Percentiles rank a stretch among this genome's conserved stretches.
Evolutionary conservation across 345 rosid genomes (phyloP).

Genomic region (Toxicodendron radicans): DNA sequence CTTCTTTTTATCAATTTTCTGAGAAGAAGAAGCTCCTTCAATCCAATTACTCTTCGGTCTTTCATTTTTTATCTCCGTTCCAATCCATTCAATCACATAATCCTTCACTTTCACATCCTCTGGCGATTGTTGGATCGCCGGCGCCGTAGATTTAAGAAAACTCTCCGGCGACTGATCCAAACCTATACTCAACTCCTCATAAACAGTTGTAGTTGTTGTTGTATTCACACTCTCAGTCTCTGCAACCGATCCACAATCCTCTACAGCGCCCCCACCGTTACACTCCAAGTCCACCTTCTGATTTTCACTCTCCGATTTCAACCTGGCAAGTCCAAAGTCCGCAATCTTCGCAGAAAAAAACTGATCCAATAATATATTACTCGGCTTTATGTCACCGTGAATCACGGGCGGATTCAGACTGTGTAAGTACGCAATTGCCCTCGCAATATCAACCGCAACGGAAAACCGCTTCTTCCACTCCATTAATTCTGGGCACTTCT

Average conservation of each 20-base stretch:
- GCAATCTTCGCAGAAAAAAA: slow-evolving; percentile 68
- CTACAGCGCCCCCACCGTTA: slow-evolving; percentile 34
- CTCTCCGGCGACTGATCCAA: slow-evolving; percentile 70
- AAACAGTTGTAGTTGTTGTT: slow-evolving; percentile 56
- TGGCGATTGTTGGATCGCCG: neutral
- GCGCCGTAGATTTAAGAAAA: slow-evolving; percentile 25
- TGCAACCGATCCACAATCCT: slow-evolving; percentile 66
- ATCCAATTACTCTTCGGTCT: slow-evolving; percentile 79
- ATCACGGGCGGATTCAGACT: slow-evolving; percentile 67
- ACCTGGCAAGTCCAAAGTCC: slow-evolving; percentile 86
- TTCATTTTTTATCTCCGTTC: slow-evolving; percentile 76
- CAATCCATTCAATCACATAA: slow-evolving; percentile 93
- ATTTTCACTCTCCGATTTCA: slow-evolving; percentile 46
- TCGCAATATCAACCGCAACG: slow-evolving; percentile 61
- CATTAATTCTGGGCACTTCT: slow-evolving; percentile 64
- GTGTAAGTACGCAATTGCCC: slow-evolving; percentile 73
- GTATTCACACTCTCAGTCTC: slow-evolving; percentile 74
- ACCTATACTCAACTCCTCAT: slow-evolving; percentile 59
- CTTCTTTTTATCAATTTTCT: slow-evolving; percentile 50
- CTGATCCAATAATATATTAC: slow-evolving; percentile 74
- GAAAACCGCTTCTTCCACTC: slow-evolving; percentile 62
- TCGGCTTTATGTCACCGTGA: slow-evolving; percentile 90
- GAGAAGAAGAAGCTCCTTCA: slow-evolving; percentile 33
- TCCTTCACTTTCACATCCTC: slow-evolving; percentile 55
- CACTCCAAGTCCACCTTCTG: slow-evolving; percentile 37